phyloP scores from a whole-genome alignment of 805 yeast species.

The Dipodascus geniculatus region DNA sequence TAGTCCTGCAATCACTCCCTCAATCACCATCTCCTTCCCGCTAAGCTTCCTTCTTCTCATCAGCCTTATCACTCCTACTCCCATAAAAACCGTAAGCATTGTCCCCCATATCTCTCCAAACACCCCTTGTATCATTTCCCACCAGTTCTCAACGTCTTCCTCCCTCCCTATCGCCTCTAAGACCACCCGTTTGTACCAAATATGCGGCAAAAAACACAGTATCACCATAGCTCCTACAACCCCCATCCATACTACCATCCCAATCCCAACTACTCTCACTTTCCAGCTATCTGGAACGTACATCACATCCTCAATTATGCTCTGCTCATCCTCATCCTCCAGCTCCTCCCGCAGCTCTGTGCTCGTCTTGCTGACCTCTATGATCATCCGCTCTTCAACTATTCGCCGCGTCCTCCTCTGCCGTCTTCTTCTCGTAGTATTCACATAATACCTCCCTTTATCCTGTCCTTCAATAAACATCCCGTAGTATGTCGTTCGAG shows the following conservation, averaged over 20 bases:
- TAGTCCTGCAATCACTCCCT: no score
- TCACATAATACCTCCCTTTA: neutral
- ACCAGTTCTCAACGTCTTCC: no score
- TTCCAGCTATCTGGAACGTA: neutral
- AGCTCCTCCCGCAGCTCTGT: neutral
- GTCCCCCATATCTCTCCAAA: no score
- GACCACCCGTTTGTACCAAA: no score
- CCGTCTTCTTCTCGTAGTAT: neutral
- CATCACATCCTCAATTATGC: neutral
- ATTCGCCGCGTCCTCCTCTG: neutral
- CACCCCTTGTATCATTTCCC: no score
- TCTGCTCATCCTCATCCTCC: neutral
- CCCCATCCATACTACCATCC: neutral
- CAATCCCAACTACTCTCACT: neutral
- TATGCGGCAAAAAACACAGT: neutral
- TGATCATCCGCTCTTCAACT: neutral
- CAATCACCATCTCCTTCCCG: no score
- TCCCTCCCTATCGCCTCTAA: no score
- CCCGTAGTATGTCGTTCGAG: neutral
- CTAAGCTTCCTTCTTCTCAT: no score
- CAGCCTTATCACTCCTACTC: no score
- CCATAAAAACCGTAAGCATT: no score
- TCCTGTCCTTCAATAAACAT: neutral
- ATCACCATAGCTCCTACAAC: neutral
- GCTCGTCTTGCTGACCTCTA: neutral